Base-by-base conservation (phyloP, 805 yeast species). In the Wickerhamomyces kurtzmanii region DNA sequence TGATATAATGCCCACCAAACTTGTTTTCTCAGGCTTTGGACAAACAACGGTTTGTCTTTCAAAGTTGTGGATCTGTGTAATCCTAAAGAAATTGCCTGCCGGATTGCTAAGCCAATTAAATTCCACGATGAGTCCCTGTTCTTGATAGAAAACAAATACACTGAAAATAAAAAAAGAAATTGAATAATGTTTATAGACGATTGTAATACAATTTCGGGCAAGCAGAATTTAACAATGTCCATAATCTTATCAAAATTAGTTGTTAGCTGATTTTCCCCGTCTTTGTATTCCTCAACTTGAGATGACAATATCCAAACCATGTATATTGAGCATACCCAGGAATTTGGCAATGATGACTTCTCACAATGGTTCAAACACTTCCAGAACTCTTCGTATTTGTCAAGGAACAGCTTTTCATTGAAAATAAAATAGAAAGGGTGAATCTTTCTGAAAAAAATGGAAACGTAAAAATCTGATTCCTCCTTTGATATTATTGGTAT, bases 101-200 rank as follows among this genome's bases (percentile, higher is more conserved):
- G 49, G 1, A 64, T 53, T 6, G 72, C 71, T 24, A 64, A 32
- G 23, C 67, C 65, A 43, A 65, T 45, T 25, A 68, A 34, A 34
- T 64, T 59, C 56, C 66, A 68, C 0, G 68, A 66, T 27, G 66
- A 57, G 32, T 67, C 73, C 32, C 71, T 53, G 22, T 62, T 61
- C 36, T 57, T 62, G 15, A 53, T 53, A 25, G 66, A 52, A 24
- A 64, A 64, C 22, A 67, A 35, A 41, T 67, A 61, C 9, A 62
- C 51, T 0, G 71, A 55, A 21, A 65, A 49, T 18, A 66, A 38
- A 25, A 59, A 51, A 12, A 66, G 37, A 12, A 64, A 47, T 26
- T 69, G 48, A 9, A 68, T 60, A 4, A 72, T 68, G 26, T 55
- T 57, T 11, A 65, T 37, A 4, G 62, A 51, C 4, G 73, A 68